Percentiles rank a stretch among this genome's conserved stretches.
These are phyloP conservation scores for Solanum chaucha DNA, from an alignment of 257 asterid genomes.

Conservation along the genomic window DNA sequence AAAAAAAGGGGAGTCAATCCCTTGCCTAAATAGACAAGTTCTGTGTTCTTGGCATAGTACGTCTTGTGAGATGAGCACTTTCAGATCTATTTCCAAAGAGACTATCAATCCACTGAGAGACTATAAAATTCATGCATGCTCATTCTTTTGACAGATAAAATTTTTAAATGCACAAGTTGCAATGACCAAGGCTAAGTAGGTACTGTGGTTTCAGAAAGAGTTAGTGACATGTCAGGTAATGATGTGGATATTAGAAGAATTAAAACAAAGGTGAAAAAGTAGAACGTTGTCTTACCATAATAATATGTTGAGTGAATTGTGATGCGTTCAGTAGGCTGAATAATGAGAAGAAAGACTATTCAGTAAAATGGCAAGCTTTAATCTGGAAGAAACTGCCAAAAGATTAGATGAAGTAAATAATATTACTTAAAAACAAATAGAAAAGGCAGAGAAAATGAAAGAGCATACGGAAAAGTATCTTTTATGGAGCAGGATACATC, in stretches of 20 bases:
- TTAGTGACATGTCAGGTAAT: neutral
- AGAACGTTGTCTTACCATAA: slow-evolving; percentile 47
- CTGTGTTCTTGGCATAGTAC: neutral
- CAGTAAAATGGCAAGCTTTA: neutral
- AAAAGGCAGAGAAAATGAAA: neutral
- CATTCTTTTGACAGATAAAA: neutral
- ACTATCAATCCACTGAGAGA: neutral
- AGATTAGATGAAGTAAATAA: neutral
- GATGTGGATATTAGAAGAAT: neutral
- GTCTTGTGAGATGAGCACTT: neutral
- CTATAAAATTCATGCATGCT: neutral
- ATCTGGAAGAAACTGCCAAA: neutral
- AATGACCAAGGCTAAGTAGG: neutral
- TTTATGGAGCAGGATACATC: neutral
- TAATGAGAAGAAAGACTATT: slow-evolving; percentile 3
- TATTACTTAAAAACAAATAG: neutral
- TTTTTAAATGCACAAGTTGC: neutral
- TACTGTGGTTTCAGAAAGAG: neutral
- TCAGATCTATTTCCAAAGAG: neutral
- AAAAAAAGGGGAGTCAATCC: neutral
- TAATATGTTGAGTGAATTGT: slow-evolving; percentile 81
- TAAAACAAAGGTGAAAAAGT: neutral
- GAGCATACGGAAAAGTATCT: neutral
- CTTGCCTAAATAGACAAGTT: neutral
- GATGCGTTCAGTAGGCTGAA: slow-evolving; percentile 85